Evolutionary conservation across 2,329 filamentous ascomycete species (phyloP).

Genomic region (Aspergillus terreus): DNA sequence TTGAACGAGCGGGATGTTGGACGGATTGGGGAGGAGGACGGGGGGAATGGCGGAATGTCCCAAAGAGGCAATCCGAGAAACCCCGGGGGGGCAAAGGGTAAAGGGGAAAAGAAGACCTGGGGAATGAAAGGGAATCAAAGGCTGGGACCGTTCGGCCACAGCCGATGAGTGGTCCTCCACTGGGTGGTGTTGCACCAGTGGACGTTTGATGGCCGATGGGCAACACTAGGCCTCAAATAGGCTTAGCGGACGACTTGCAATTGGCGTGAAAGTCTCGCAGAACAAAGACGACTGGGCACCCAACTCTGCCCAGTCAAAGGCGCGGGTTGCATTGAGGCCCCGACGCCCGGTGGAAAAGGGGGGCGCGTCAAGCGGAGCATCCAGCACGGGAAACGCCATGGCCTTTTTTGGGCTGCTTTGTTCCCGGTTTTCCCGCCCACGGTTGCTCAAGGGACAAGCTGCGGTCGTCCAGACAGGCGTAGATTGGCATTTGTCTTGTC

Average conservation of each 20-base stretch:
- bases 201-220: neutral
- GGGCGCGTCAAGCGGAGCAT: no score
- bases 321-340: neutral
- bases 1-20: neutral
- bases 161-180: neutral
- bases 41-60: conserved; percentile 6
- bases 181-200: neutral
- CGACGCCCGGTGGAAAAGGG: no score
- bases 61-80: conserved; percentile 9
- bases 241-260: neutral
- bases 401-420: no score
- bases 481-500: conserved; percentile 3
- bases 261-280: no score
- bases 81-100: neutral
- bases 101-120: neutral
- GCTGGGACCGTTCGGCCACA: neutral
- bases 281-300: neutral
- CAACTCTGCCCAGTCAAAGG: neutral
- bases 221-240: neutral
- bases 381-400: no score
- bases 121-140: neutral
- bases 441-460: neutral
- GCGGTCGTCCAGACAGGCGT: conserved; percentile 2
- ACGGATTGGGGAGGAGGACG: neutral
- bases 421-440: no score